These are phyloP conservation scores for Gaeumannomyces sp. DNA, from an alignment of 2,329 filamentous ascomycete genomes.

Conservation along the genomic window DNA sequence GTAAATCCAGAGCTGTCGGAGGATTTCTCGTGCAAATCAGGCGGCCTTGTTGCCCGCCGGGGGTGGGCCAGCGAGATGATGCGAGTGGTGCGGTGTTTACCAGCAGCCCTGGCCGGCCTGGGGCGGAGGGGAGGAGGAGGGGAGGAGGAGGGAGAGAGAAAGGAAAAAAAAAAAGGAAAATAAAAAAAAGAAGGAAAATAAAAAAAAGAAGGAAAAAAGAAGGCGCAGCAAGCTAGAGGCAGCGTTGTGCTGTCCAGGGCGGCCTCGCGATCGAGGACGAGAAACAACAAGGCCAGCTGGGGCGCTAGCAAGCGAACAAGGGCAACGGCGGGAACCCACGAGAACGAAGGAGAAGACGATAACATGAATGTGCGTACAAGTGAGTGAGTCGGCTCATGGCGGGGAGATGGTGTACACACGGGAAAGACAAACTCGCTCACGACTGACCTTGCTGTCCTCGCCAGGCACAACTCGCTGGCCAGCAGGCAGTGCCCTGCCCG, in stretches of 20 bases:
- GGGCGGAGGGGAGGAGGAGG: too few relatives aligned
- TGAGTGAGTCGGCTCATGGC: neutral
- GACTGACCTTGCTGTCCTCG: slow-evolving; percentile 1
- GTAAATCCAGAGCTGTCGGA: slow-evolving; percentile 33
- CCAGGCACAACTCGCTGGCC: slow-evolving; percentile 5
- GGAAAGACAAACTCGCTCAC: neutral
- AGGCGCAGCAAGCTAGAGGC: too few relatives aligned
- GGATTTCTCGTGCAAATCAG: slow-evolving; percentile 39
- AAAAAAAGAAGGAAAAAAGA: too few relatives aligned
- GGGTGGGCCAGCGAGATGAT: slow-evolving; percentile 10
- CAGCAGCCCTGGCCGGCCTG: neutral
- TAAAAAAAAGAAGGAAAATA: neutral
- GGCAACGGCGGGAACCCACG: neutral
- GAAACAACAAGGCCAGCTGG: neutral
- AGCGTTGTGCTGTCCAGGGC: neutral
- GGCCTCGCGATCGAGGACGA: neutral
- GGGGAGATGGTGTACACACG: neutral
- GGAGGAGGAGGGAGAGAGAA: neutral
- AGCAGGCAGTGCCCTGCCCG: slow-evolving; percentile 1
- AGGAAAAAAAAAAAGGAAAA: slow-evolving; percentile 2
- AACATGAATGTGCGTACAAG: neutral
- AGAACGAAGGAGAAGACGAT: neutral
- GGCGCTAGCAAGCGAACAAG: neutral
- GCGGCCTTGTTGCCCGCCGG: slow-evolving; percentile 25
- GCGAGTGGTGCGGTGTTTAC: slow-evolving; percentile 1